Percentiles rank a stretch among this genome's conserved stretches.
Evolutionary conservation across 176 grass and related monocot species (phyloP).

Genomic region (Urochloa ruziziensis): DNA sequence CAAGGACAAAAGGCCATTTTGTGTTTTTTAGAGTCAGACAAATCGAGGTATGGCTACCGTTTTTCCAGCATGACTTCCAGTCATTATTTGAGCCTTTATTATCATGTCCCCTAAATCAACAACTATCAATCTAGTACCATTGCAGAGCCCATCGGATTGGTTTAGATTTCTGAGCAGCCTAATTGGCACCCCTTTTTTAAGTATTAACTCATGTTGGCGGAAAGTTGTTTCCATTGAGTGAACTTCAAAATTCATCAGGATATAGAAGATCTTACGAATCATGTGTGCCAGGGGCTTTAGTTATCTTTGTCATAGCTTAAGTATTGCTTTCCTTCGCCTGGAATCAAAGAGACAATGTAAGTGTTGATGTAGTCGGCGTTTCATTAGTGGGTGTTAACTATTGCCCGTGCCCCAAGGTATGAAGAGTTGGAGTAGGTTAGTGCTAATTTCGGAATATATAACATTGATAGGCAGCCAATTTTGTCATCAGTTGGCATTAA

Average conservation of each 20-base stretch:
- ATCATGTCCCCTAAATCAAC: not conserved
- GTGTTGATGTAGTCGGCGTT: not conserved
- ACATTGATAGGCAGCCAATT: no score
- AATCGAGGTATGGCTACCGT: not conserved
- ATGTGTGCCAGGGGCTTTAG: not conserved
- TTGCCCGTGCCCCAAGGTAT: not conserved
- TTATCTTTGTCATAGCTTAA: not conserved
- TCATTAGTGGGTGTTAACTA: not conserved
- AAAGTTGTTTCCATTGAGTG: no score
- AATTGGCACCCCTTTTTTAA: not conserved
- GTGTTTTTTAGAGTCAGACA: not conserved
- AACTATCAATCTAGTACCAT: not conserved
- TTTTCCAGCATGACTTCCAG: not conserved
- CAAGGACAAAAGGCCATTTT: not conserved
- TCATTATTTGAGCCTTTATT: not conserved
- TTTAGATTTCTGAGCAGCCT: slow-evolving; percentile 4
- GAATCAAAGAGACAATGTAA: not conserved
- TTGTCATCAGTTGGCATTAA: no score
- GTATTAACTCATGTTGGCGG: no score
- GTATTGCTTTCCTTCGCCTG: not conserved
- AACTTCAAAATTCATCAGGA: no score
- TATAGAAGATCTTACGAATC: not conserved
- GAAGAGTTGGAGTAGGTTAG: not conserved
- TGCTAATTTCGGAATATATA: not conserved
- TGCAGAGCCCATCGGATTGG: not conserved